Percentiles rank a stretch among this genome's conserved stretches.
Conservation (phyloP, 2,329 filamentous ascomycete species). For the Cytospora chrysosperma region DNA sequence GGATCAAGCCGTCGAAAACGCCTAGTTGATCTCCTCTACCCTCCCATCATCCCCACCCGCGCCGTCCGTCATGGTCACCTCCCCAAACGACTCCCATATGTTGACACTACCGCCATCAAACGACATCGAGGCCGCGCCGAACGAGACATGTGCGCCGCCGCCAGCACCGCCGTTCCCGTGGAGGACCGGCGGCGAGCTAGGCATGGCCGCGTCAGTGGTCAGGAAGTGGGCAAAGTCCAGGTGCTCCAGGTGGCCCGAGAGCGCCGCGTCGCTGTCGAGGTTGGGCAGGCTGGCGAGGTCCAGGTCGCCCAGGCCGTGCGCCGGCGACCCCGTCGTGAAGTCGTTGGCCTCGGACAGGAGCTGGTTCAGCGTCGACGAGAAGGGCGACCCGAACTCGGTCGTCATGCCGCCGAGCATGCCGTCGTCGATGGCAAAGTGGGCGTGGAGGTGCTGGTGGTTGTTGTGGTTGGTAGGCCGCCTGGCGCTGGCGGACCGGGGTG, state of each 20-base stretch:
- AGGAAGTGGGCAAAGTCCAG: slow-evolving; percentile 51
- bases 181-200: slow-evolving; percentile 47
- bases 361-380: slow-evolving; percentile 62
- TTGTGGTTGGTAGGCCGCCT: slow-evolving; percentile 40
- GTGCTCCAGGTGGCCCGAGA: slow-evolving; percentile 29
- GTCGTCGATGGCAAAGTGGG: slow-evolving; percentile 36
- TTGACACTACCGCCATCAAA: slow-evolving; percentile 25
- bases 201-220: slow-evolving; percentile 46
- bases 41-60: slow-evolving; percentile 4
- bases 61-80: slow-evolving; percentile 9
- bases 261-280: slow-evolving; percentile 37
- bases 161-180: slow-evolving; percentile 24
- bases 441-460: slow-evolving; percentile 30
- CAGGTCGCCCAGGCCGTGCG: slow-evolving; percentile 41
- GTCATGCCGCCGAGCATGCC: slow-evolving; percentile 25
- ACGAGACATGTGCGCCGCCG: slow-evolving; percentile 25
- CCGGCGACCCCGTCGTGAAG: slow-evolving; percentile 41
- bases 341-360: slow-evolving; percentile 58
- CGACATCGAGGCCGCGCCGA: slow-evolving; percentile 27
- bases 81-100: slow-evolving; percentile 19
- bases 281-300: slow-evolving; percentile 43
- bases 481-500: slow-evolving; percentile 38
- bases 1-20: background rate
- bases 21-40: background rate
- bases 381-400: slow-evolving; percentile 50